Percentiles rank a stretch among this genome's conserved stretches.
phyloP scores from a whole-genome alignment of 2,329 filamentous ascomycete species.

The Macrophomina pseudophaseolina region DNA sequence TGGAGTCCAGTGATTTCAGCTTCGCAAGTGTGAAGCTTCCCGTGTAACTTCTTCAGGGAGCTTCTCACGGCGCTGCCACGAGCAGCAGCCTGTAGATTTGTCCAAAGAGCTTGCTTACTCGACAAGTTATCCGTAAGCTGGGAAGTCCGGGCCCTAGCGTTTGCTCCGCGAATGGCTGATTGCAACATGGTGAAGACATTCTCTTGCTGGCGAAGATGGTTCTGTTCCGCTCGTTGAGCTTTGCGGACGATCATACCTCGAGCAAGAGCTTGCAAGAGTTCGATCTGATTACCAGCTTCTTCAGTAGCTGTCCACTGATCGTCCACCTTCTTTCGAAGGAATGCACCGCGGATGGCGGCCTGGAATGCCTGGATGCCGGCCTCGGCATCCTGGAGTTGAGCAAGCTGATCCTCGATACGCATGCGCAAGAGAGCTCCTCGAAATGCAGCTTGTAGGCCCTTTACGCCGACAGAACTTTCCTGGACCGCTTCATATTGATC shows the following conservation, averaged over 20 bases:
- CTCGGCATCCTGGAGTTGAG: conserved; percentile 66
- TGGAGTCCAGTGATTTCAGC: conserved; percentile 37
- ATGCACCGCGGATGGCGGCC: conserved; percentile 66
- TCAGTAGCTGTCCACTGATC: conserved; percentile 32
- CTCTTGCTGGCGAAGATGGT: conserved; percentile 45
- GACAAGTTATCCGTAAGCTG: conserved; percentile 49
- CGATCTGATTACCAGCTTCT: conserved; percentile 31
- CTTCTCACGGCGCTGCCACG: conserved; percentile 16
- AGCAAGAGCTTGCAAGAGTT: conserved; percentile 47
- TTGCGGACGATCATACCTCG: conserved; percentile 50
- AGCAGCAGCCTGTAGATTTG: conserved; percentile 40
- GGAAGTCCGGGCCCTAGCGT: conserved; percentile 48
- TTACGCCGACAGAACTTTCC: conserved; percentile 64
- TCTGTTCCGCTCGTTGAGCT: conserved; percentile 41
- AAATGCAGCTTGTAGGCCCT: conserved; percentile 59
- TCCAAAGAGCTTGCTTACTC: conserved; percentile 48
- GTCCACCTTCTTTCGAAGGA: conserved; percentile 58
- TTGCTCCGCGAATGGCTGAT: conserved; percentile 64
- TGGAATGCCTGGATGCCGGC: conserved; percentile 60
- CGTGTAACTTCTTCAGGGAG: not conserved
- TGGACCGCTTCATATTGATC: conserved; percentile 58
- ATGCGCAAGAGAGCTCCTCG: conserved; percentile 71
- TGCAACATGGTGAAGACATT: conserved; percentile 62
- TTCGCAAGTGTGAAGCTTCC: conserved; percentile 1
- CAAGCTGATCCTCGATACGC: conserved; percentile 51